Evolutionary conservation across 208 protist species (phyloP), one percentile per base, ranked within the genome.

Genomic region (Trypanosoma boissoni): DNA sequence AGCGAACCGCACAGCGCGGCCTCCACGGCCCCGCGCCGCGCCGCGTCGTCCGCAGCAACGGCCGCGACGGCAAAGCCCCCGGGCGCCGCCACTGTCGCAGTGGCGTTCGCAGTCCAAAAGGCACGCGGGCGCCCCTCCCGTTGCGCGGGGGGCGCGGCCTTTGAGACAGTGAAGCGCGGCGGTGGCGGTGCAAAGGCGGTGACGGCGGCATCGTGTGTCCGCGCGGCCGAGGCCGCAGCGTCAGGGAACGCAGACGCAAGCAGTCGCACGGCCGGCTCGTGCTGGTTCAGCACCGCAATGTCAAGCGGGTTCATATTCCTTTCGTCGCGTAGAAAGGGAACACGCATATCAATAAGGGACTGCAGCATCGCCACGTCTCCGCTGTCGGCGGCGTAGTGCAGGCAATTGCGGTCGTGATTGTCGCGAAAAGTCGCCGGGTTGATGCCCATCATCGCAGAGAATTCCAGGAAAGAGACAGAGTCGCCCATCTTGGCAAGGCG

Each of bases 401-500:
- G 60, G 16, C 78, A 76, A 36, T 95, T 92, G 20, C 84, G 82
- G 16, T 57, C 71, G 37, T 74, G 62, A 66, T 95, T 95, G 68
- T 95, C 88, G 0, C 62, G 28, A 46, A 92, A 85, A 3, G 69
- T 73, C 1, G 42, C 64, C 37, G 83, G 65, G 42, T 77, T 52
- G 0, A 74, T 51, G 2, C 65, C 64, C 23, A 54, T 78, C 16
- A 70, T 26, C 9, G 36, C 16, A 9, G 75, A 76, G 29, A 85
- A 86, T 36, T 86, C 68, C 12, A 62, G 58, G 52, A 88, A 82
- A 44, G 79, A 91, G 46, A 61, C 37, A 23, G 41, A 36, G 50
- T 95, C 88, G 32, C 88, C 84, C 79, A 91, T 88, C 68, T 92
- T 92, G 8, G 76, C 88, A 2, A 88, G 67, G 0, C 88, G 80